These are phyloP conservation scores for Nematocida ausubeli DNA, from an alignment of 371 early-diverging fungal genomes.

Conservation along the genomic window DNA sequence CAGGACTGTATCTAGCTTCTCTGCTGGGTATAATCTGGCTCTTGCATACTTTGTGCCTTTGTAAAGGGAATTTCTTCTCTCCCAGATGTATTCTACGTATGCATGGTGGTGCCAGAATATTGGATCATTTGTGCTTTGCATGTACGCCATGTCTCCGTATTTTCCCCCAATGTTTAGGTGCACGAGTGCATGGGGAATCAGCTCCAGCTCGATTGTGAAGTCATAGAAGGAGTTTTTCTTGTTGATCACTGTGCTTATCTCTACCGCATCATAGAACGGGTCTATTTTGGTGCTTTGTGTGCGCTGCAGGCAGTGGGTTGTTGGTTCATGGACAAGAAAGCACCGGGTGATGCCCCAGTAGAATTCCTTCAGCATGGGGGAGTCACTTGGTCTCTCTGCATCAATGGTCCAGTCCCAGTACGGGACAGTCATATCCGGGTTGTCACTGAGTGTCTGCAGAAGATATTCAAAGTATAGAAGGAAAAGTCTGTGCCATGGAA, in stretches of 20 bases:
- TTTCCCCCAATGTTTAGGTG: constrained; percentile 69
- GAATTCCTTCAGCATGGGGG: constrained; percentile 17
- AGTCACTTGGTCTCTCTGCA: constrained; percentile 47
- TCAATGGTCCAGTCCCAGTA: constrained; percentile 70
- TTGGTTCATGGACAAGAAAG: constrained; percentile 49
- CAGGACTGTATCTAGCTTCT: neutral
- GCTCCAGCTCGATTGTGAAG: constrained; percentile 68
- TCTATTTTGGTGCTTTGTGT: constrained; percentile 50
- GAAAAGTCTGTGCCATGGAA: constrained; percentile 67
- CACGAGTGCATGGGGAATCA: constrained; percentile 68
- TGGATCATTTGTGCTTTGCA: constrained; percentile 69
- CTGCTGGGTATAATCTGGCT: neutral
- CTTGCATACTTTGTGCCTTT: neutral
- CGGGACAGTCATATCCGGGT: constrained; percentile 66
- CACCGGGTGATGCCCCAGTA: constrained; percentile 7
- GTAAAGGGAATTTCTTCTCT: neutral
- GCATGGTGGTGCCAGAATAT: constrained; percentile 71
- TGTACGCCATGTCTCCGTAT: constrained; percentile 63
- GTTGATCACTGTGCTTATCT: constrained; percentile 62
- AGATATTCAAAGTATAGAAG: constrained; percentile 61
- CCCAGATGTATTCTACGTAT: constrained; percentile 70
- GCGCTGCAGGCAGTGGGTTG: constrained; percentile 47
- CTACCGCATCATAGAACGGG: constrained; percentile 63
- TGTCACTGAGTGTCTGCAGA: constrained; percentile 66
- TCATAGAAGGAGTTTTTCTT: constrained; percentile 64